Evolutionary conservation across 2,329 filamentous ascomycete genomes (phyloP).

Genomic region (Arthrobotrys sinensis): DNA sequence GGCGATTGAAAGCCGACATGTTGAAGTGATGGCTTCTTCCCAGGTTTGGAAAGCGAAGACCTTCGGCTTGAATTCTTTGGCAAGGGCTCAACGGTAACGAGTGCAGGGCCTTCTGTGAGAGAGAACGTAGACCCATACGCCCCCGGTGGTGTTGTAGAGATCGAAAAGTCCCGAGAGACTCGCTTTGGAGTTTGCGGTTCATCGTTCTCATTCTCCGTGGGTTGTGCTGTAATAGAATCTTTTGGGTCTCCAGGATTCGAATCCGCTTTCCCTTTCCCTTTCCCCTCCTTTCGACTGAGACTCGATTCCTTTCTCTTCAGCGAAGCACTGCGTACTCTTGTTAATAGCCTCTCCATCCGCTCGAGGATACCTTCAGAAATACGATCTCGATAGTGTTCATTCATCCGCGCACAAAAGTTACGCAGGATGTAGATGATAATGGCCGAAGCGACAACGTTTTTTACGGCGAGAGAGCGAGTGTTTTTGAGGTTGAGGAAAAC

Average conservation of each 20-base stretch:
- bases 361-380: conserved; percentile 25
- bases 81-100: conserved; percentile 3
- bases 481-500: neutral
- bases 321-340: conserved; percentile 30
- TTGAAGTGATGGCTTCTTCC: conserved; percentile 37
- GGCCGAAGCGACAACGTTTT: conserved; percentile 31
- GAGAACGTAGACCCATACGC: conserved; percentile 40
- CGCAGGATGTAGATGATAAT: conserved; percentile 46
- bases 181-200: conserved; percentile 1
- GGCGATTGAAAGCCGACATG: conserved; percentile 56
- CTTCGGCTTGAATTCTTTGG: conserved; percentile 26
- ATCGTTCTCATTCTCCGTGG: neutral
- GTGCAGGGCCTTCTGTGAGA: conserved; percentile 15
- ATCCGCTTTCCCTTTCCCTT: conserved; percentile 2
- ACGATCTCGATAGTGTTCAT: neutral
- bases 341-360: conserved; percentile 47
- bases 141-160: conserved; percentile 37
- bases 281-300: conserved; percentile 6
- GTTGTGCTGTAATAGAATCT: neutral
- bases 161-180: conserved; percentile 43
- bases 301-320: conserved; percentile 27
- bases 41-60: conserved; percentile 38
- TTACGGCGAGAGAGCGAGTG: conserved; percentile 12
- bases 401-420: conserved; percentile 36
- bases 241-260: neutral